Evolutionary conservation across 306 rosid species (phyloP).

Genomic region (Quercus berberidifolia): DNA sequence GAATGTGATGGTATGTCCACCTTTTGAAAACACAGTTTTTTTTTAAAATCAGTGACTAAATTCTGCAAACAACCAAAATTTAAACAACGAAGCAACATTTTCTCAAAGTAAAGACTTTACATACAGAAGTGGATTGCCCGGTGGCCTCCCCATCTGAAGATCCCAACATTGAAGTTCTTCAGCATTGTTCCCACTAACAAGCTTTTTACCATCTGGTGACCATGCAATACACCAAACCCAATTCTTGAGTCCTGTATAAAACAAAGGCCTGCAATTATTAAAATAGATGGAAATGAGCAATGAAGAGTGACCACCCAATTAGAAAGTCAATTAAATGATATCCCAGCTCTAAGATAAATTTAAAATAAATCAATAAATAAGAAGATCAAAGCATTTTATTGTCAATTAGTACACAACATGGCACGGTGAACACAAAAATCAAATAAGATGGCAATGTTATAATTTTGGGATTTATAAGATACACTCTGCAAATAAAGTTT

Average conservation of each 20-base stretch:
- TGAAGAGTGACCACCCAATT: too few relatives aligned
- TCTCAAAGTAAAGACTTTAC: constrained; percentile 39
- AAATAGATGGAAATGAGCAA: background rate
- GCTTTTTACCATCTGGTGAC: constrained; percentile 93
- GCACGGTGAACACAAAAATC: background rate
- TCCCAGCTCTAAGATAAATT: background rate
- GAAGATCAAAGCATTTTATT: background rate
- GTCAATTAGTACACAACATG: background rate
- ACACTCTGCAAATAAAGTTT: background rate
- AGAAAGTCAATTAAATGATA: too few relatives aligned
- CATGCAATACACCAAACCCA: constrained; percentile 94
- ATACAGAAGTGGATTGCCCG: constrained; percentile 48
- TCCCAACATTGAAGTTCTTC: constrained; percentile 92
- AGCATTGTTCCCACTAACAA: constrained; percentile 86
- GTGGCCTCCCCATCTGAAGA: constrained; percentile 77
- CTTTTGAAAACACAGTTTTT: background rate
- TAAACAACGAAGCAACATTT: background rate
- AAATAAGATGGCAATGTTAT: background rate
- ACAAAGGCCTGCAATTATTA: background rate
- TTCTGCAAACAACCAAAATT: background rate
- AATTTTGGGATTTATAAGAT: background rate
- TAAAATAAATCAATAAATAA: background rate
- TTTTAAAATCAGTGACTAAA: background rate
- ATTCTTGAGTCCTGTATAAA: constrained; percentile 71
- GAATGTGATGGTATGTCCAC: background rate